These are phyloP conservation scores for Earliella scabrosa DNA, from an alignment of 1,284 basidiomycete genomes.

Conservation along the genomic window DNA sequence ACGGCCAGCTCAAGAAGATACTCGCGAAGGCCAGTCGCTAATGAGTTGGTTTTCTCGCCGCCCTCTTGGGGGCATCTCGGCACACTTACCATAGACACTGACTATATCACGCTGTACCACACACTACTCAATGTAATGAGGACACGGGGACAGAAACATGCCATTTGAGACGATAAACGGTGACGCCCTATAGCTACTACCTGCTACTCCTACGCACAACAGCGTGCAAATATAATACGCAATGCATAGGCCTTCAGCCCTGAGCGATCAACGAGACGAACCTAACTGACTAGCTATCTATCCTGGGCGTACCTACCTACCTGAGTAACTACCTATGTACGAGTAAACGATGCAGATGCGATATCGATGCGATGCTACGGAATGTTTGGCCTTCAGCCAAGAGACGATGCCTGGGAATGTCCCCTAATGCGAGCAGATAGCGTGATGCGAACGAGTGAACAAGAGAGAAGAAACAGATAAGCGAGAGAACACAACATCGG, in stretches of 20 bases:
- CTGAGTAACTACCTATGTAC: conserved; percentile 12
- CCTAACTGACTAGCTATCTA: conserved; percentile 25
- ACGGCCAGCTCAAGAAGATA: conserved; percentile 68
- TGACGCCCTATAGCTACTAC: not conserved
- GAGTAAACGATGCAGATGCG: conserved; percentile 12
- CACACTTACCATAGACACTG: too few species aligned
- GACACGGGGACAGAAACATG: not conserved
- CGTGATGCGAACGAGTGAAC: conserved; percentile 11
- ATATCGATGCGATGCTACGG: conserved; percentile 19
- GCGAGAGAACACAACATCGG: conserved; percentile 4
- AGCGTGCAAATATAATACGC: conserved; percentile 36
- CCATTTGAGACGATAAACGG: not conserved
- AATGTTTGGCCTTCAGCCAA: conserved; percentile 36
- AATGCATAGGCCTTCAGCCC: conserved; percentile 38
- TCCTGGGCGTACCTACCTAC: conserved; percentile 17
- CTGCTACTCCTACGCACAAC: conserved; percentile 31
- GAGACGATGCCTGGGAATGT: conserved; percentile 15
- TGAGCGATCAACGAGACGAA: conserved; percentile 7
- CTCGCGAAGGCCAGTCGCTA: conserved; percentile 23
- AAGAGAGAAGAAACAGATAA: not conserved
- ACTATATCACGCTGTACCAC: too few species aligned
- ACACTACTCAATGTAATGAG: not conserved
- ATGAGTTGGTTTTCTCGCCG: too few species aligned
- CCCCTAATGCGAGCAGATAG: conserved; percentile 24
- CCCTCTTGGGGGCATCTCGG: too few species aligned